Evolutionary conservation across 257 asterid genomes (phyloP).

Genomic region (Paulownia fortunei): DNA sequence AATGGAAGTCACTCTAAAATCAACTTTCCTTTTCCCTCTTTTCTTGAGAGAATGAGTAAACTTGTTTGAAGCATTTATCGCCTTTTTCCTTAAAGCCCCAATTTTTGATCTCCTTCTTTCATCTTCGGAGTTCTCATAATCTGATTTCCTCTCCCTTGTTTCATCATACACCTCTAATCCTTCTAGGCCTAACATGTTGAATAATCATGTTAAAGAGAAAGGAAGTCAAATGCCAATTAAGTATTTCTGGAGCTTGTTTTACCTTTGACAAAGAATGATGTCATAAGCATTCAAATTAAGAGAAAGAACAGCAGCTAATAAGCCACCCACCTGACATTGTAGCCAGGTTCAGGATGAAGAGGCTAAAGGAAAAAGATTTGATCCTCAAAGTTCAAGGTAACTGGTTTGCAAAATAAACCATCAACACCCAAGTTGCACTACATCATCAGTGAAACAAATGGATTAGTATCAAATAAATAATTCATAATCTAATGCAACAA

Average conservation of each 20-base stretch:
- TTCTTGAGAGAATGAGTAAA: conserved; percentile 87
- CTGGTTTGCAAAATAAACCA: conserved; percentile 28
- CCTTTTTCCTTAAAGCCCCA: conserved; percentile 78
- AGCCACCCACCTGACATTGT: conserved; percentile 73
- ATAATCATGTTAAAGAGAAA: conserved; percentile 13
- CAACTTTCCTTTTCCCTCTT: conserved; percentile 90
- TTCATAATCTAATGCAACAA: background rate
- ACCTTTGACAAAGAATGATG: background rate
- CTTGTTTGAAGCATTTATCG: conserved; percentile 89
- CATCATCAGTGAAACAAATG: conserved; percentile 28
- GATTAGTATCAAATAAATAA: conserved; percentile 18
- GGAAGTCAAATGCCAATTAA: conserved; percentile 2
- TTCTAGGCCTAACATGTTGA: conserved; percentile 44
- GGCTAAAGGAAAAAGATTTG: conserved; percentile 28
- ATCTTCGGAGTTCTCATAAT: conserved; percentile 81
- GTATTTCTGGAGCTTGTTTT: background rate
- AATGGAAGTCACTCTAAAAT: conserved; percentile 80
- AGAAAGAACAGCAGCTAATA: conserved; percentile 18
- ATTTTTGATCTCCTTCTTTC: conserved; percentile 80
- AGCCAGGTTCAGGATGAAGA: conserved; percentile 42
- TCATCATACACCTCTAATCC: conserved; percentile 71
- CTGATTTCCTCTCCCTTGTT: conserved; percentile 77
- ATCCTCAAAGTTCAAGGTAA: conserved; percentile 29
- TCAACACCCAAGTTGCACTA: conserved; percentile 32
- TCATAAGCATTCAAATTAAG: conserved; percentile 11